Conservation (phyloP, 2,329 filamentous ascomycete genomes). For the Ophiosphaerella herpotricha region DNA sequence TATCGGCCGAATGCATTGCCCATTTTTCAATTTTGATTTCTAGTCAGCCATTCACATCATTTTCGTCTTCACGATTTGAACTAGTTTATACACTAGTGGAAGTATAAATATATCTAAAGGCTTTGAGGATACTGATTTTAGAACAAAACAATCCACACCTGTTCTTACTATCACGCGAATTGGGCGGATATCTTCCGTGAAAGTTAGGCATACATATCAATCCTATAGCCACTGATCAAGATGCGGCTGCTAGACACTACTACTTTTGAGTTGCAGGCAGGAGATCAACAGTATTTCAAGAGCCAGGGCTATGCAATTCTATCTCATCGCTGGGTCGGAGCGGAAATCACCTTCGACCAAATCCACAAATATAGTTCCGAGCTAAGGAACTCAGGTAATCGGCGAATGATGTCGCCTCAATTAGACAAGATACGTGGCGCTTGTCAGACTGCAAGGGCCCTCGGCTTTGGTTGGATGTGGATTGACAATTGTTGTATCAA, state of each 20-base stretch:
- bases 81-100: no score
- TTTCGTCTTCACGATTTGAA: no score
- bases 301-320: constrained; percentile 4
- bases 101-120: no score
- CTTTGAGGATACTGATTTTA: no score
- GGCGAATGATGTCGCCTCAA: not conserved
- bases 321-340: constrained; percentile 1
- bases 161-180: no score
- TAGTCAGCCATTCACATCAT: no score
- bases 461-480: constrained; percentile 2
- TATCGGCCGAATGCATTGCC: no score
- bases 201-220: not conserved
- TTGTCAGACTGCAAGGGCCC: not conserved
- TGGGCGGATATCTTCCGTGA: not conserved
- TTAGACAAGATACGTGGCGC: constrained; percentile 3
- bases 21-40: no score
- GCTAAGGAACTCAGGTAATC: not conserved
- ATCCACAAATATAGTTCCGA: not conserved
- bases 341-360: not conserved
- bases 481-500: constrained; percentile 5
- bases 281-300: constrained; percentile 1
- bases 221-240: not conserved
- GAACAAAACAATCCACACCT: no score
- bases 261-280: not conserved
- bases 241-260: constrained; percentile 4